Evolutionary conservation across 2,329 filamentous ascomycete species (phyloP), one percentile per base, ranked within the genome.

Genomic region (Stachybotrys chartarum): DNA sequence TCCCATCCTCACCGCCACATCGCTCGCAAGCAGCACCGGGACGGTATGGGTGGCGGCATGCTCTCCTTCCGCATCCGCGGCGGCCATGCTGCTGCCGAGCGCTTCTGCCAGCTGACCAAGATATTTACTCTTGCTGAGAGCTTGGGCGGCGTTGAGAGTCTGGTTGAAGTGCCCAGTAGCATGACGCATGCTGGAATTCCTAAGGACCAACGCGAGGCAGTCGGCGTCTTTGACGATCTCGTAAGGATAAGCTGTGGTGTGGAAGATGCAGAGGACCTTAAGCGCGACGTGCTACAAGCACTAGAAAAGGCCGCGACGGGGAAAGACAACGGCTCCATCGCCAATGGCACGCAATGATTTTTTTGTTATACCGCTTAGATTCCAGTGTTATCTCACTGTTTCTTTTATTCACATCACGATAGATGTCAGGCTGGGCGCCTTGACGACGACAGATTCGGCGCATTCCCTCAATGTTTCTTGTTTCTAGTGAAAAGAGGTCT

Each of bases 171-270:
- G 3, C 94, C 94, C 24, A 90, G 89, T 65, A 90, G 86, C 74
- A 99, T 99, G 94, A 99, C 94, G 17, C 94, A 99, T 72, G 90
- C 91, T 30, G 94, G 93, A 57, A 99, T 99, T 61, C 94, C 94
- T 52, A 84, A 82, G 70, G 91, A 91, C 58, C 85, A 96, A 78
- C 82, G 94, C 56, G 94, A 99, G 79, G 88, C 87, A 3, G 91
- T 94, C 1, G 94, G 94, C 58, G 91, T 99, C 35, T 97, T 86
- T 67, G 94, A 99, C 68, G 94, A 99, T 71, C 81, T 99, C 7
- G 90, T 99, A 32, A 83, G 94, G 61, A 79, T 99, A 58, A 96
- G 91, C 79, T 97, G 91, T 70, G 94, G 94, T 66, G 85, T 99
- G 55, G 94, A 99, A 75, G 94, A 99, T 67, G 83, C 84, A 7